Conservation (phyloP, 805 yeast genomes). For the Nakazawaea siamensis region DNA sequence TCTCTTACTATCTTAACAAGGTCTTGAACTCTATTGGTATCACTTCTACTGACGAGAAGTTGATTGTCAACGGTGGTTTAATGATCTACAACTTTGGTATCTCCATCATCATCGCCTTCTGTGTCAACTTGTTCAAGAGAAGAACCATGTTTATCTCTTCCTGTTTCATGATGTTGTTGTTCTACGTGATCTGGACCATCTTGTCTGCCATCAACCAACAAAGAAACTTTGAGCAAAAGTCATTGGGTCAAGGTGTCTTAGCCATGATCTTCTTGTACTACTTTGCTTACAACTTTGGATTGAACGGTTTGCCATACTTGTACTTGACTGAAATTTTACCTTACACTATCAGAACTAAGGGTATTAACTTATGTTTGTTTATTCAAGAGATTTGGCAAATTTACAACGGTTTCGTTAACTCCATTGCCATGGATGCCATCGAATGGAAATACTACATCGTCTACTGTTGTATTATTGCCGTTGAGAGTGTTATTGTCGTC, state of each 20-base stretch:
- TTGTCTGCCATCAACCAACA: conserved; percentile 38
- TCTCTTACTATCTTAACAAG: conserved; percentile 36
- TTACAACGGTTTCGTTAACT: conserved; percentile 24
- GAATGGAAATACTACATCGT: conserved; percentile 29
- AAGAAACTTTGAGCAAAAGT: conserved; percentile 29
- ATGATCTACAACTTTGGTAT: conserved; percentile 36
- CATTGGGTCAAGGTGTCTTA: conserved; percentile 35
- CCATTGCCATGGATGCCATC: conserved; percentile 28
- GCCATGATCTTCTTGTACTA: conserved; percentile 44
- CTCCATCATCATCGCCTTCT: conserved; percentile 22
- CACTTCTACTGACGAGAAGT: conserved; percentile 34
- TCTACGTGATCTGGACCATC: conserved; percentile 33
- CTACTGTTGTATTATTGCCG: conserved; percentile 22
- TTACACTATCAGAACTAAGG: conserved; percentile 14
- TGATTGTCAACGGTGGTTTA: conserved; percentile 42
- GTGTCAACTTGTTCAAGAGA: conserved; percentile 24
- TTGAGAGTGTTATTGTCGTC: conserved; percentile 20
- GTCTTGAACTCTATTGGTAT: conserved; percentile 48
- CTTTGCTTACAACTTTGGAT: conserved; percentile 31
- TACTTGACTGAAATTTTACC: conserved; percentile 36
- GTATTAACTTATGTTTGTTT: conserved; percentile 17
- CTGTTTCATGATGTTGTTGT: conserved; percentile 25
- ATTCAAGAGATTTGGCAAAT: conserved; percentile 19
- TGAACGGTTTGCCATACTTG: conserved; percentile 36
- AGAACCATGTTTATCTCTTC: conserved; percentile 28